phyloP scores from a whole-genome alignment of 192 early-diverging fungal genomes.

The Coemansia sp. region DNA sequence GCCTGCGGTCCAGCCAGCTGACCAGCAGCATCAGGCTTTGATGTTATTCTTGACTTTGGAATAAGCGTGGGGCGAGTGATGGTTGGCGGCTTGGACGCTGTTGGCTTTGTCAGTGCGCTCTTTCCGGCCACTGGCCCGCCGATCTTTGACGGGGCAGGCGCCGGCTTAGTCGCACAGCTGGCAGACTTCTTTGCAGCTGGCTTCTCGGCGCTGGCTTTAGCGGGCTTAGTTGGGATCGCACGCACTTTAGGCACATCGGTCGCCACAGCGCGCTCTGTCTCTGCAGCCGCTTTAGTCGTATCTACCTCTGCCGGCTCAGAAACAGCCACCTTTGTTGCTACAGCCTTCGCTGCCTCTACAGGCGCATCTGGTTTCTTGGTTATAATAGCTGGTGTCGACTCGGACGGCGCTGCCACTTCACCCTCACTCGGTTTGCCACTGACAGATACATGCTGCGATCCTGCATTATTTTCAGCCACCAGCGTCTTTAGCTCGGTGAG shows the following conservation, averaged over 20 bases:
- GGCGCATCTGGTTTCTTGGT: background rate
- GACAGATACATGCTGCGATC: background rate
- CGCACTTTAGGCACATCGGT: background rate
- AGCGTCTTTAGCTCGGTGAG: background rate
- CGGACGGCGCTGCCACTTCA: background rate
- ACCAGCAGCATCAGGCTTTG: slow-evolving; percentile 7
- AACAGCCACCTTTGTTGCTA: too few species aligned
- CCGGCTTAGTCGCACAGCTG: background rate
- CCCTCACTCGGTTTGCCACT: background rate
- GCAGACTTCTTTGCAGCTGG: background rate
- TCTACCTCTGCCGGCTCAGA: too few species aligned
- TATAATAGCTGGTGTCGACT: background rate
- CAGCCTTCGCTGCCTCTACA: background rate
- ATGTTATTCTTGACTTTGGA: slow-evolving; percentile 10
- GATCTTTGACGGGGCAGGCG: background rate
- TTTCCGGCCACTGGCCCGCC: background rate
- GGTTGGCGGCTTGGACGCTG: background rate
- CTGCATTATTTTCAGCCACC: background rate
- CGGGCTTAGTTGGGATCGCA: background rate
- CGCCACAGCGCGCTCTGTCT: background rate
- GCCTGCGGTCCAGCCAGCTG: background rate
- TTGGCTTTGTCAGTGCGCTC: background rate
- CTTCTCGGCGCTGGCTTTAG: background rate
- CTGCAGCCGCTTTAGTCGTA: background rate
- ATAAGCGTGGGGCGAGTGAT: slow-evolving; percentile 9